Evolutionary conservation across 1,139 yeast genomes (phyloP).

Genomic region (Hyphopichia burtonii): DNA sequence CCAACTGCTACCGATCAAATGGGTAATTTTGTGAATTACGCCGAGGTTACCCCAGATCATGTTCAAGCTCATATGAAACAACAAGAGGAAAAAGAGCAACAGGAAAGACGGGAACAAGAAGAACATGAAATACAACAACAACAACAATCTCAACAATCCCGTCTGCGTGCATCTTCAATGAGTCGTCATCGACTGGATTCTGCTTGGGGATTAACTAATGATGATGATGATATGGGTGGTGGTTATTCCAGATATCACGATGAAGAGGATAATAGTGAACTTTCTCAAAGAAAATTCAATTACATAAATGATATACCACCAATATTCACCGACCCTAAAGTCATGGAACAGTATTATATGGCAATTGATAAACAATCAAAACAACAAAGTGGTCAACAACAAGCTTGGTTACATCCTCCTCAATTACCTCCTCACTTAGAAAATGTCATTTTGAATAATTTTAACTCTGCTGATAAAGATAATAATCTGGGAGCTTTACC

Average conservation of each 20-base stretch:
- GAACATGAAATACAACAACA: slow-evolving; percentile 8
- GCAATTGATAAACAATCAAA: slow-evolving; percentile 72
- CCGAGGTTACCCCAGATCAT: slow-evolving; percentile 47
- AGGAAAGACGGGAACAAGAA: slow-evolving; percentile 10
- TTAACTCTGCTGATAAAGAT: slow-evolving; percentile 45
- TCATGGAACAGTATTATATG: slow-evolving; percentile 60
- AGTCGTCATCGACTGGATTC: slow-evolving; percentile 44
- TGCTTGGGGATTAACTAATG: slow-evolving; percentile 56
- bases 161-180: slow-evolving; percentile 27
- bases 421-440: slow-evolving; percentile 52
- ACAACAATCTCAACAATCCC: slow-evolving; percentile 8
- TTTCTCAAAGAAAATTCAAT: neutral
- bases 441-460: slow-evolving; percentile 46
- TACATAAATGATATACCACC: slow-evolving; percentile 81
- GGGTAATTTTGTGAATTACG: slow-evolving; percentile 51
- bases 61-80: slow-evolving; percentile 28
- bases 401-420: slow-evolving; percentile 69
- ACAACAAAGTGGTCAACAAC: slow-evolving; percentile 57
- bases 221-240: slow-evolving; percentile 78
- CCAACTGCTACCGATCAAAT: slow-evolving; percentile 53
- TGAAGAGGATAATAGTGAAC: slow-evolving; percentile 30
- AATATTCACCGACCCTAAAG: slow-evolving; percentile 76
- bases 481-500: slow-evolving; percentile 52
- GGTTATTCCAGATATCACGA: slow-evolving; percentile 79
- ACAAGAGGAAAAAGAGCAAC: slow-evolving; percentile 11